Base-by-base conservation (phyloP, 2,329 filamentous ascomycete species). In the Chrysoporthe puriensis region DNA sequence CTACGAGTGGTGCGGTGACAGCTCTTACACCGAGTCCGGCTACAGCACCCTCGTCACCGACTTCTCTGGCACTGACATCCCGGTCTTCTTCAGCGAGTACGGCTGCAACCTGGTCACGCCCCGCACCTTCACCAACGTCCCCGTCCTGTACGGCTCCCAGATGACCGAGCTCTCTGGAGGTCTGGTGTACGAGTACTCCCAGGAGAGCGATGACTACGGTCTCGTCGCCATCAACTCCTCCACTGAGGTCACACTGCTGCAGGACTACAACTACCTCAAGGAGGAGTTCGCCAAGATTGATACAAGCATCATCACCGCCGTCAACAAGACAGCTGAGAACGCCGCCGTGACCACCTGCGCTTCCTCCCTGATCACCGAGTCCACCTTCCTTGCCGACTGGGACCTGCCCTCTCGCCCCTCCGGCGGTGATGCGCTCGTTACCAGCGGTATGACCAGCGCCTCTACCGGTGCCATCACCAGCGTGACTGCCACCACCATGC, bases 31-130 rank as follows among this genome's bases (percentile, higher is more conserved):
- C 36, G 82, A 79, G 46, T 82, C 68, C 18, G 68, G 68, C 14
- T 70, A 70, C 66, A 57, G 18, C 57, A 61, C 44, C 13, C 77
- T 88, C 66, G 86, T 89, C 52, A 77, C 81, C 6, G 85, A 88
- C 74, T 92, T 93, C 81, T 77, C 83, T 73, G 82, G 84, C 70
- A 86, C 85, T 40, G 86, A 88, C 43, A 85, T 93, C 46, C 91
- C 91, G 32, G 85, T 93, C 72, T 93, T 93, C 83, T 93, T 92
- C 82, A 91, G 88, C 70, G 91, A 94, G 75, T 89, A 86, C 73
- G 91, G 91, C 68, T 93, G 91, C 85, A 93, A 92, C 80, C 82
- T 85, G 62, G 86, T 88, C 21, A 76, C 79, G 52, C 88, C 89
- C 16, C 89, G 91, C 72, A 80, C 87, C 70, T 94, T 92, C 80